Conservation (phyloP, 2,329 filamentous ascomycete species). For the Lasiodiplodia theobromae region DNA sequence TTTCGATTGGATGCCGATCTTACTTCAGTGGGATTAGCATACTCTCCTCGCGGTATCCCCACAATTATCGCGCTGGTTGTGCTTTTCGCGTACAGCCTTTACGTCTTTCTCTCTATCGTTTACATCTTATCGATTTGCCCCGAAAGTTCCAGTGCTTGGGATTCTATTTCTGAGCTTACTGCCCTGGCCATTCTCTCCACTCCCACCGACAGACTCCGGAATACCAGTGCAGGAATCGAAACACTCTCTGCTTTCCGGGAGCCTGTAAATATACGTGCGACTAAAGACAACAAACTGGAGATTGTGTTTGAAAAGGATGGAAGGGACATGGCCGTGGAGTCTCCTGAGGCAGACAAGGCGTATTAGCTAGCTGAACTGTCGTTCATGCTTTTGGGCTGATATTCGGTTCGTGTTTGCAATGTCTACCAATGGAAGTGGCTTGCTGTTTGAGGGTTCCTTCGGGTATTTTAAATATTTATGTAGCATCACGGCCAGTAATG, state of each 20-base stretch:
- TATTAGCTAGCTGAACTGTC: not conserved
- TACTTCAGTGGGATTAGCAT: not conserved
- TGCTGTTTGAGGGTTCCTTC: too few relatives aligned
- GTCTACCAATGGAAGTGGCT: too few relatives aligned
- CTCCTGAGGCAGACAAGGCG: not conserved
- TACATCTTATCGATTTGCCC: not conserved
- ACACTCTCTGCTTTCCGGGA: not conserved
- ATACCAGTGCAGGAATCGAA: constrained; percentile 6
- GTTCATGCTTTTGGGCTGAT: too few relatives aligned
- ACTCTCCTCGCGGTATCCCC: not conserved
- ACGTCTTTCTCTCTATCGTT: not conserved
- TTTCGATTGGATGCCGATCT: not conserved
- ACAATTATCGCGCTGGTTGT: not conserved
- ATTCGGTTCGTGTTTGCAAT: too few relatives aligned
- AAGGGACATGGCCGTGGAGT: not conserved
- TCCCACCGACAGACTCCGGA: not conserved
- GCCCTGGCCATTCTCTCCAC: not conserved
- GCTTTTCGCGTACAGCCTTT: not conserved
- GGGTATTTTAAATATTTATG: too few relatives aligned
- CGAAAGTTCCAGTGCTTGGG: not conserved
- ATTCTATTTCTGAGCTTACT: not conserved
- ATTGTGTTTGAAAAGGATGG: not conserved
- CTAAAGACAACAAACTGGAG: not conserved
- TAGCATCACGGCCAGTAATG: too few relatives aligned
- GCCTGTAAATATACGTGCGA: not conserved